A percentile compares a stretch with the other conserved stretches of the same genome.
These are phyloP conservation scores for Pinus tabuliformis DNA, from an alignment of 75 land plant genomes.

Conservation along the genomic window DNA sequence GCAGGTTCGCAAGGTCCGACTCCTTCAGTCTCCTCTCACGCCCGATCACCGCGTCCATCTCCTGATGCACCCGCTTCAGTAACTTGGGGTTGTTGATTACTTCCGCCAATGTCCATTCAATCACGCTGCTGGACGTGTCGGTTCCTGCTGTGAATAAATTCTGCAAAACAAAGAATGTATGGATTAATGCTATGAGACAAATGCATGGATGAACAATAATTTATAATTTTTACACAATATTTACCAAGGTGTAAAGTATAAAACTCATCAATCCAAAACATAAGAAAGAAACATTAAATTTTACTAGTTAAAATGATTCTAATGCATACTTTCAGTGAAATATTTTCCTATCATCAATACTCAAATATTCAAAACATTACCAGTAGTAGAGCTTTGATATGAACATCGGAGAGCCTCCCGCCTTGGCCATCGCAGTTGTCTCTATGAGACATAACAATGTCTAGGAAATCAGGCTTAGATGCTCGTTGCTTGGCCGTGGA, in stretches of 20 bases:
- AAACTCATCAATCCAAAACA: too few relatives aligned
- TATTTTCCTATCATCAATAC: too few relatives aligned
- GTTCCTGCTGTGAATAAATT: conserved; percentile 25
- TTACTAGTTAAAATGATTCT: too few relatives aligned
- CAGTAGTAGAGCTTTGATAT: conserved; percentile 4
- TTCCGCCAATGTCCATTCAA: conserved; percentile 42
- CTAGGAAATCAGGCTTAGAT: not conserved
- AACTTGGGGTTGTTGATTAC: conserved; percentile 19
- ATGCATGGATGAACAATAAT: rapidly evolving
- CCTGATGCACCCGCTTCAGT: conserved; percentile 9
- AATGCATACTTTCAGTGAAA: too few relatives aligned
- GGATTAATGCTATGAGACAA: too few relatives aligned
- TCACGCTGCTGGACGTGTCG: conserved; percentile 20
- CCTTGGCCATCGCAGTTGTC: not conserved
- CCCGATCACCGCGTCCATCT: conserved; percentile 10
- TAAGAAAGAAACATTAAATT: too few relatives aligned
- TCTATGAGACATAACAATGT: not conserved
- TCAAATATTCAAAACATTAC: not conserved
- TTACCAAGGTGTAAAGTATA: too few relatives aligned
- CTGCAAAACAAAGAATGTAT: not conserved
- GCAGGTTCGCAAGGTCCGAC: not conserved
- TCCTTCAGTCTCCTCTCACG: conserved; percentile 6
- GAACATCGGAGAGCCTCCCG: not conserved
- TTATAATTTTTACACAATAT: too few relatives aligned
- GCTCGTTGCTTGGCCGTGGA: not conserved